Evolutionary conservation across 305 asterid genomes (phyloP).

Genomic region (Solanum hybrid): DNA sequence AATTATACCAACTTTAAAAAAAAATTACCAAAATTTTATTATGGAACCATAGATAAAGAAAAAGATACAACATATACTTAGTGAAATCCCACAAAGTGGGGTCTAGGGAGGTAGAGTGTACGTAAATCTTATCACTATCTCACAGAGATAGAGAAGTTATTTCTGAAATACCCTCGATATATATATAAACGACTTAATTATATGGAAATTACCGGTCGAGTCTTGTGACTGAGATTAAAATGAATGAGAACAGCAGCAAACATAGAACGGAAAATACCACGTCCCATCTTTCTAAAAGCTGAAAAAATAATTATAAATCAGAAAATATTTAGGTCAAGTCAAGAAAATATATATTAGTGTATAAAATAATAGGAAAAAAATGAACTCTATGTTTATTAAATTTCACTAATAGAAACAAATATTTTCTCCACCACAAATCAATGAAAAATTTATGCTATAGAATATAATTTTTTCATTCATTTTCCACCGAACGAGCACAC

Average conservation of each 20-base stretch:
- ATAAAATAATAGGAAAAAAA: background rate
- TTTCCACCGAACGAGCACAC: background rate
- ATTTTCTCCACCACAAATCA: background rate
- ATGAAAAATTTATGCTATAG: background rate
- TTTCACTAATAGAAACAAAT: background rate
- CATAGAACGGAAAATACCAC: background rate
- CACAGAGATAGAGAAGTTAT: fast-evolving
- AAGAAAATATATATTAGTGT: background rate
- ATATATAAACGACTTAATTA: background rate
- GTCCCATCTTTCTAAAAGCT: conserved; percentile 21
- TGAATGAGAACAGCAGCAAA: background rate
- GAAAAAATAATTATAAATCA: background rate
- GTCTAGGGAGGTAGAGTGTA: too few relatives aligned
- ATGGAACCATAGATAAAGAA: background rate
- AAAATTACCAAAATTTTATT: background rate
- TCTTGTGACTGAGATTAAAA: background rate
- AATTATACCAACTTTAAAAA: background rate
- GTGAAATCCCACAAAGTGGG: background rate
- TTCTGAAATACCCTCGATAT: too few relatives aligned
- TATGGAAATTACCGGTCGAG: background rate
- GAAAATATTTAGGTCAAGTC: background rate
- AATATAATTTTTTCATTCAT: background rate
- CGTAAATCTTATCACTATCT: background rate
- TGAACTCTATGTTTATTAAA: background rate
- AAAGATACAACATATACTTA: background rate